A percentile compares a stretch with the other conserved stretches of the same genome.
These are phyloP conservation scores for Fusarium verticillioides DNA, from an alignment of 2,329 filamentous ascomycete genomes.

Conservation along the genomic window DNA sequence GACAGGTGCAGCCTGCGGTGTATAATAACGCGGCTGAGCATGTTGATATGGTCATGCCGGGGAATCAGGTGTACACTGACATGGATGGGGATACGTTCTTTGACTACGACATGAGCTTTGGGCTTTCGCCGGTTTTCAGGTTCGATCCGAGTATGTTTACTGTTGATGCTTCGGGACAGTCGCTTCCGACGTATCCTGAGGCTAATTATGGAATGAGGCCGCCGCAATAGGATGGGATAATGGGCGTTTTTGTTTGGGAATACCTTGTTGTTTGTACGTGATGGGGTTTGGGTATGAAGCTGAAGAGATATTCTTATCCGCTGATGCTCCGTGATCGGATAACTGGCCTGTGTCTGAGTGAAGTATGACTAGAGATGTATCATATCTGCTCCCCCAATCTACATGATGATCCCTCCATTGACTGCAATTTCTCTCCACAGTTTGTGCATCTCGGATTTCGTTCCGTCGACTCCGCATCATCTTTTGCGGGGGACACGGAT, in stretches of 20 bases:
- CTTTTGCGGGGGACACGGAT: constrained; percentile 29
- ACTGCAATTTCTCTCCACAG: neutral
- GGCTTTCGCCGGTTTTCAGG: constrained; percentile 43
- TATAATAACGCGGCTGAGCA: constrained; percentile 28
- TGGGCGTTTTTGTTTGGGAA: constrained; percentile 4
- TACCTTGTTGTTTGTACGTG: constrained; percentile 3
- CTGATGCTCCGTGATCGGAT: neutral
- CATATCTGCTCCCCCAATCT: neutral
- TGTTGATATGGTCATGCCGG: constrained; percentile 28
- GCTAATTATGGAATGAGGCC: constrained; percentile 37
- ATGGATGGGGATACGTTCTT: constrained; percentile 44
- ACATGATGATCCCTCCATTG: neutral
- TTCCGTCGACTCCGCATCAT: constrained; percentile 32
- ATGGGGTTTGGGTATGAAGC: neutral
- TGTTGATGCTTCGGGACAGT: constrained; percentile 40
- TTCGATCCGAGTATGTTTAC: constrained; percentile 45
- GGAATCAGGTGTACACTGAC: constrained; percentile 38
- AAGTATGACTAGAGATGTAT: neutral
- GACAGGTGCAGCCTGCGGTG: constrained; percentile 2
- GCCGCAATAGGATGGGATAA: constrained; percentile 5
- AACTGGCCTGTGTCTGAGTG: neutral
- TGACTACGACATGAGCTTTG: constrained; percentile 47
- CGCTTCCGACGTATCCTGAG: constrained; percentile 41
- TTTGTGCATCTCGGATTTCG: constrained; percentile 28
- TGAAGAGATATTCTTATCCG: neutral